Evolutionary conservation across 805 yeast genomes (phyloP).

Genomic region (Ogataea trehalophila): DNA sequence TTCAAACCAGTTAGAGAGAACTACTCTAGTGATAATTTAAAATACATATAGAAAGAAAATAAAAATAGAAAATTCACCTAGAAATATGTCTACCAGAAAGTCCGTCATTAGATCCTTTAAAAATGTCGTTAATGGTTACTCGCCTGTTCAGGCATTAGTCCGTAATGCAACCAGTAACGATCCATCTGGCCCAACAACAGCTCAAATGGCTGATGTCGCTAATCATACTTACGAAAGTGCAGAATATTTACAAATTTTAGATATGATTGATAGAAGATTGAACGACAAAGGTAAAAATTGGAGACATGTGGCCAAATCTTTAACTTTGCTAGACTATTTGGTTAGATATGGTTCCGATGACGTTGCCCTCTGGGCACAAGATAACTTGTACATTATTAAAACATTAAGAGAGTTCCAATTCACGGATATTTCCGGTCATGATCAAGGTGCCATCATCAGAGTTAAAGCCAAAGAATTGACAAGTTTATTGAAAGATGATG

Average conservation of each 20-base stretch:
- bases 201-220: conserved; percentile 80
- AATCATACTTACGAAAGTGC: conserved; percentile 63
- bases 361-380: conserved; percentile 88
- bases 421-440: conserved; percentile 69
- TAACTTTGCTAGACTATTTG: conserved; percentile 83
- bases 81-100: conserved; percentile 54
- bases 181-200: conserved; percentile 74
- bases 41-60: not conserved
- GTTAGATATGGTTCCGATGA: conserved; percentile 83
- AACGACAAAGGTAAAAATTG: conserved; percentile 97
- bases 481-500: conserved; percentile 73
- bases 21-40: not conserved
- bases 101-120: conserved; percentile 76
- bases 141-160: conserved; percentile 78
- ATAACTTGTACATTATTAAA: conserved; percentile 80
- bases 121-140: conserved; percentile 86
- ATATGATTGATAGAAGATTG: conserved; percentile 84
- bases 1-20: not conserved
- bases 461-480: conserved; percentile 89
- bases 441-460: conserved; percentile 84
- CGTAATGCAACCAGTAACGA: conserved; percentile 92
- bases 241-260: conserved; percentile 86
- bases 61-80: not conserved
- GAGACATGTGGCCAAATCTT: conserved; percentile 91
- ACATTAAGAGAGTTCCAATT: conserved; percentile 87